Conservation (phyloP, 805 yeast genomes). For the Debaryomyces hansenii region DNA sequence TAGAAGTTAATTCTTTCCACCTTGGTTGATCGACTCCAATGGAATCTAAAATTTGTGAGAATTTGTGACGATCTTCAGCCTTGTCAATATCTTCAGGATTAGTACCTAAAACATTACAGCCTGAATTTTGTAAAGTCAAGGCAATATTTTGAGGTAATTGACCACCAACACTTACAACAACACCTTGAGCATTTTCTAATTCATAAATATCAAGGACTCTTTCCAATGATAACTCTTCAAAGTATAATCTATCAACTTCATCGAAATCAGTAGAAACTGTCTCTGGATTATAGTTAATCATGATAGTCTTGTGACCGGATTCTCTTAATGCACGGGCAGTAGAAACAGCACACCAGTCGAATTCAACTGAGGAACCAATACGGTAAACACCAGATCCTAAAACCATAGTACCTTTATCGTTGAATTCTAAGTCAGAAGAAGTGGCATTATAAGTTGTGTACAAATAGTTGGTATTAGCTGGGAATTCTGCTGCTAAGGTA, state of each 20-base stretch:
- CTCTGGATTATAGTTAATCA: conserved; percentile 98
- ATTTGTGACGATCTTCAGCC: conserved; percentile 98
- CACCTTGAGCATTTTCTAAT: conserved; percentile 85
- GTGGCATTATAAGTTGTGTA: conserved; percentile 96
- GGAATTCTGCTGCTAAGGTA: conserved; percentile 98
- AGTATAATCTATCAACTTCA: conserved; percentile 95
- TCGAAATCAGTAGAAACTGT: conserved; percentile 98
- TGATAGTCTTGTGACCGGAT: conserved; percentile 83
- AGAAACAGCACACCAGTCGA: conserved; percentile 99
- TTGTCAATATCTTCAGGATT: conserved; percentile 92
- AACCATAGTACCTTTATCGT: conserved; percentile 90
- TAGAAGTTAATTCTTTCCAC: conserved; percentile 92
- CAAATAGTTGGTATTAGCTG: conserved; percentile 92
- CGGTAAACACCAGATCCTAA: conserved; percentile 99
- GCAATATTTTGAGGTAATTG: conserved; percentile 98
- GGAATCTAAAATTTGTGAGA: conserved; percentile 89
- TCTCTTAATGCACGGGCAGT: conserved; percentile 93
- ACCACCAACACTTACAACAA: conserved; percentile 96
- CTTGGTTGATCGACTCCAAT: conserved; percentile 95
- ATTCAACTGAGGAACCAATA: conserved; percentile 97
- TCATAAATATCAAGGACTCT: conserved; percentile 97
- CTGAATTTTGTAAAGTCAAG: conserved; percentile 70
- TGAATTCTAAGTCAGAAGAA: conserved; percentile 76
- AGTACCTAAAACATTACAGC: conserved; percentile 91
- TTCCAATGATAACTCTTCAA: conserved; percentile 92